Evolutionary conservation across 1,284 basidiomycete genomes (phyloP), one percentile per base, ranked within the genome.

Genomic region (Sporisorium scitamineum): DNA sequence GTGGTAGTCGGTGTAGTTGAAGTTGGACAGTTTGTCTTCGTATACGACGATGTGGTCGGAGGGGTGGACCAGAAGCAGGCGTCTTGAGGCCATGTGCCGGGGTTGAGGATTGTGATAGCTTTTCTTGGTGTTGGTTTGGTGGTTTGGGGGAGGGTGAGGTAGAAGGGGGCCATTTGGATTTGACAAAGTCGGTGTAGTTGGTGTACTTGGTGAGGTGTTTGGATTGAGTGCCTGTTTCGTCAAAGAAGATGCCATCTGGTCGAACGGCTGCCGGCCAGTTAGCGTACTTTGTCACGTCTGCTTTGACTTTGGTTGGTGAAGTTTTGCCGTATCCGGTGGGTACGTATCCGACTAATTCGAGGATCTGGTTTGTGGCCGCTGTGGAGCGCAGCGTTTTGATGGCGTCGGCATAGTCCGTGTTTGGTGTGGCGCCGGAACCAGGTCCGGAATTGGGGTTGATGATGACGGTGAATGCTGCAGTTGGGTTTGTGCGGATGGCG

Each of bases 381-480:
- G 58, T 56, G 0, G 53, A 24, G 13, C 59, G 59, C 8, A 68
- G 54, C 22, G 57, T 51, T 14, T 58, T 45, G 42, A 68, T 68
- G 13, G 59, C 54, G 0, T 27, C 32, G 1, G 50, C 34, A 29
- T 68, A 68, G 37, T 68, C 54, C 11, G 58, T 31, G n/a, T 45
- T 29, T 13, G 65, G 65, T 6, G 54, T 27, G 2, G 8, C 44
- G 32, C 44, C 39, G 2, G 6, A 3, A 20, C 59, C 65, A 13
- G 65, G 65, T 2, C 65, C 65, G 1, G 65, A 68, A n/a, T 68
- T 54, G 41, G 65, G 65, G 42, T 68, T 68, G 59, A 68, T 54
- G 51, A 61, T 53, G 31, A 61, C 54, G 13, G 58, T 58, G 27
- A 68, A 68, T 5, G 65, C 65, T 5, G 54, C 65, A 1, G 59